Evolutionary conservation across 2,329 filamentous ascomycete species (phyloP).

Genomic region (Aphanocladium album): DNA sequence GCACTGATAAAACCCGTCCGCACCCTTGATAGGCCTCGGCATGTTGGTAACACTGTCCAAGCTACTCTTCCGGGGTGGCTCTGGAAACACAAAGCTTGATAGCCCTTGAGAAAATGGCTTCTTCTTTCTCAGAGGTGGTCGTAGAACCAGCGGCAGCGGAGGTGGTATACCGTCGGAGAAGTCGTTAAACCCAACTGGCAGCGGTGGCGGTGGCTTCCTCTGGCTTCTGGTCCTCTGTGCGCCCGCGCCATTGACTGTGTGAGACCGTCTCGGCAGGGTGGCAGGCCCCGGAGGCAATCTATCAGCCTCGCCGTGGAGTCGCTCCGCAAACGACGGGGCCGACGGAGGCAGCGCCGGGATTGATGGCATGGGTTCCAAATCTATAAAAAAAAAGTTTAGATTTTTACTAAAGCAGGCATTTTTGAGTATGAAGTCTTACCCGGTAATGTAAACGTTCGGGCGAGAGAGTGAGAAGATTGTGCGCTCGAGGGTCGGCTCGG

Average conservation of each 20-base stretch:
- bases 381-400: constrained; percentile 5
- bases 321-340: constrained; percentile 54
- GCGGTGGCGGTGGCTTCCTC: background rate
- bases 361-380: constrained; percentile 46
- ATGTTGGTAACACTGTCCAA: constrained; percentile 51
- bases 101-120: constrained; percentile 57
- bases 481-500: constrained; percentile 50
- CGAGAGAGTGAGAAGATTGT: constrained; percentile 40
- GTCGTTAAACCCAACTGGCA: background rate
- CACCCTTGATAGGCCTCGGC: constrained; percentile 45
- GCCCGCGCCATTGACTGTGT: constrained; percentile 21
- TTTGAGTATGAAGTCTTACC: constrained; percentile 22
- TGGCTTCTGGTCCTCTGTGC: constrained; percentile 13
- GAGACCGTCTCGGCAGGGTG: constrained; percentile 14
- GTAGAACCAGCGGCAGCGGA: constrained; percentile 53
- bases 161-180: constrained; percentile 33
- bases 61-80: constrained; percentile 34
- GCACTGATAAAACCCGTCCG: constrained; percentile 56
- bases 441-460: constrained; percentile 23
- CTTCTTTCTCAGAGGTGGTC: constrained; percentile 60
- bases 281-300: constrained; percentile 29
- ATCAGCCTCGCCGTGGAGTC: constrained; percentile 43
- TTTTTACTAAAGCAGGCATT: background rate
- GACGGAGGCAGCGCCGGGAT: constrained; percentile 53
- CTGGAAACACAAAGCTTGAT: constrained; percentile 54